Conservation (phyloP, 1,284 basidiomycete species). For the Ustilago shanxiensis region DNA sequence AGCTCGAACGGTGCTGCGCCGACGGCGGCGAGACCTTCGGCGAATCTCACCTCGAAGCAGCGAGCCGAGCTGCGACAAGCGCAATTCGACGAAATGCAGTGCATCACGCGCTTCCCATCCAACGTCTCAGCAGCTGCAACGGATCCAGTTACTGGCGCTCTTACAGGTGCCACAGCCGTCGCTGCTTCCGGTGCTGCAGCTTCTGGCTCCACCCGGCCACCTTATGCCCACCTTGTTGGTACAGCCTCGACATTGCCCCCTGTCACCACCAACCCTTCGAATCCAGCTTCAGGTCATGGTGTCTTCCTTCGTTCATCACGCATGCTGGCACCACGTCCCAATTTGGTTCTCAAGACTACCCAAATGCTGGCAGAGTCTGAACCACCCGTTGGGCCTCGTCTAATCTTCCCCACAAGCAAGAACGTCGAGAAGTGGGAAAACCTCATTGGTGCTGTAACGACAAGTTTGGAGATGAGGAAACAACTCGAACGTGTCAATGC, state of each 20-base stretch:
- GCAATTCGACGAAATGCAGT: slow-evolving; percentile 65
- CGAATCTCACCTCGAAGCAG: slow-evolving; percentile 51
- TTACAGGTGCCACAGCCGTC: neutral
- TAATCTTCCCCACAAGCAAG: slow-evolving; percentile 65
- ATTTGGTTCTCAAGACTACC: slow-evolving; percentile 54
- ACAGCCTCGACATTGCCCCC: slow-evolving; percentile 65
- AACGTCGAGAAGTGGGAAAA: slow-evolving; percentile 70
- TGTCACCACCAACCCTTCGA: slow-evolving; percentile 51
- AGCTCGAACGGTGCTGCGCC: slow-evolving; percentile 19
- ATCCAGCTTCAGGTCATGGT: slow-evolving; percentile 59
- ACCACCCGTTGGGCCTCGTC: slow-evolving; percentile 58
- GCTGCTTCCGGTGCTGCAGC: slow-evolving; percentile 10
- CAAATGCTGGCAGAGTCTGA: slow-evolving; percentile 61
- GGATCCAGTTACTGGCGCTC: slow-evolving; percentile 1
- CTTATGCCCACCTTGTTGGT: slow-evolving; percentile 67
- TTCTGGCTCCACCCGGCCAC: slow-evolving; percentile 36
- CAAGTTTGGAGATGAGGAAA: slow-evolving; percentile 66
- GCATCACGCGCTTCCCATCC: slow-evolving; percentile 62
- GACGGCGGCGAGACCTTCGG: slow-evolving; percentile 18
- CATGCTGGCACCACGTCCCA: slow-evolving; percentile 64
- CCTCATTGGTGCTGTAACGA: slow-evolving; percentile 67
- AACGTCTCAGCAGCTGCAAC: slow-evolving; percentile 10
- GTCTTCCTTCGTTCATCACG: slow-evolving; percentile 67
- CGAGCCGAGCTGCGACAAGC: slow-evolving; percentile 61
- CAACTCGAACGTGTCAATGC: slow-evolving; percentile 65